Evolutionary conservation across 768 basidiomycete species (phyloP).

Genomic region (Cantharellus cinnabarinus): DNA sequence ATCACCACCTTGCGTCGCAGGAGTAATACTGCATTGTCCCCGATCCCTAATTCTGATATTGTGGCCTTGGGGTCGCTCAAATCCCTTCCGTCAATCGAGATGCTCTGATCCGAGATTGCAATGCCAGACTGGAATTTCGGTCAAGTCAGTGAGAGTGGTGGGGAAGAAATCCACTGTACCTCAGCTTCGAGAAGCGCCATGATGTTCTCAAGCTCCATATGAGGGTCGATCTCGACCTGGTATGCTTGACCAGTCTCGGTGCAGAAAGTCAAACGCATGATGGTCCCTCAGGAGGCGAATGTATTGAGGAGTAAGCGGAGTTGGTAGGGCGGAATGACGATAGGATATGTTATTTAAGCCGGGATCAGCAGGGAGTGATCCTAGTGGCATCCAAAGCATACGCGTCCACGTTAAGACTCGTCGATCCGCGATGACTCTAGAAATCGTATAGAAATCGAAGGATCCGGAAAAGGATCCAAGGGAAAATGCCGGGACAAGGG

Average conservation of each 20-base stretch:
- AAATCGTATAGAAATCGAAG: too few relatives aligned
- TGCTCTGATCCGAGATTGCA: conserved; percentile 47
- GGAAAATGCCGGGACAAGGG: too few relatives aligned
- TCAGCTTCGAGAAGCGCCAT: conserved; percentile 90
- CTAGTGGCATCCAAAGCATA: too few relatives aligned
- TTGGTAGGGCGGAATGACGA: neutral
- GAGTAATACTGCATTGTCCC: conserved; percentile 41
- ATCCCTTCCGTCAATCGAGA: conserved; percentile 46
- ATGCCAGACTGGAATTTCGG: conserved; percentile 41
- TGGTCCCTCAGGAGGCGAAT: neutral
- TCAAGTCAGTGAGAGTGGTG: neutral
- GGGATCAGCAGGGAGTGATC: too few relatives aligned
- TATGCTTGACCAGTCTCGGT: conserved; percentile 19
- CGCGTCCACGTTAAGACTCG: too few relatives aligned
- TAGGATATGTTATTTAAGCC: neutral
- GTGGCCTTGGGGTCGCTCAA: conserved; percentile 46
- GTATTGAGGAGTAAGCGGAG: neutral
- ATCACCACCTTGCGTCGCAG: conserved; percentile 39
- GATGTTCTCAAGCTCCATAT: conserved; percentile 82
- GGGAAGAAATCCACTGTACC: conserved; percentile 27
- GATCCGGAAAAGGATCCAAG: too few relatives aligned
- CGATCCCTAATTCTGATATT: conserved; percentile 43
- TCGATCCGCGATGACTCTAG: too few relatives aligned
- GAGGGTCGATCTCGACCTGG: conserved; percentile 63
- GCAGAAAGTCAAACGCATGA: conserved; percentile 20